Conservation (phyloP, 2,329 filamentous ascomycete species). For the Zopfia rhizophila region DNA sequence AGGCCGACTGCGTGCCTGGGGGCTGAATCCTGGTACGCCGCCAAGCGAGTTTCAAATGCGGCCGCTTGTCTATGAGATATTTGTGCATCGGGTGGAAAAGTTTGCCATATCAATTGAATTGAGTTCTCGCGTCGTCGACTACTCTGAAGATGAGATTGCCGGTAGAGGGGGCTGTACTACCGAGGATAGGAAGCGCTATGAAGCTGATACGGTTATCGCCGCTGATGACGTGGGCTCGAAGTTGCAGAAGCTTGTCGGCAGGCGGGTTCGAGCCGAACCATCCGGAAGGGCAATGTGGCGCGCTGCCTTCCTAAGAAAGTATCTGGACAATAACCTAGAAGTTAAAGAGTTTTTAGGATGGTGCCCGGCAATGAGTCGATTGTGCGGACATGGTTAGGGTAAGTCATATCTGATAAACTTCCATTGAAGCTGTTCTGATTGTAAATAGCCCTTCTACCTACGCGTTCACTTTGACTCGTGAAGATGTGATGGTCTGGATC, state of each 20-base stretch:
- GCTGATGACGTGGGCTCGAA: slow-evolving; percentile 58
- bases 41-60: slow-evolving; percentile 67
- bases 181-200: slow-evolving; percentile 54
- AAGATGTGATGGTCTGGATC: slow-evolving; percentile 62
- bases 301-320: slow-evolving; percentile 54
- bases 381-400: slow-evolving; percentile 58
- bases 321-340: slow-evolving; percentile 57
- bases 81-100: slow-evolving; percentile 60
- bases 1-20: slow-evolving; percentile 60
- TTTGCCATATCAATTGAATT: slow-evolving; percentile 57
- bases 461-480: slow-evolving; percentile 57
- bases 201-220: slow-evolving; percentile 55
- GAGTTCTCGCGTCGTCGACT: slow-evolving; percentile 55
- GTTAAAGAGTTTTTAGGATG: slow-evolving; percentile 59
- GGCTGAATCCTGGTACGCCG: slow-evolving; percentile 59
- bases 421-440: slow-evolving; percentile 18
- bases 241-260: slow-evolving; percentile 57
- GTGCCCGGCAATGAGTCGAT: slow-evolving; percentile 55
- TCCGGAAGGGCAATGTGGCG: slow-evolving; percentile 54
- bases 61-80: slow-evolving; percentile 66
- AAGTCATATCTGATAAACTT: slow-evolving; percentile 7
- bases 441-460: slow-evolving; percentile 51
- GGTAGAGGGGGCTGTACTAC: slow-evolving; percentile 48
- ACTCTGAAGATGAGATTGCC: slow-evolving; percentile 55
- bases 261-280: slow-evolving; percentile 54